phyloP scores from a whole-genome alignment of 1,139 yeast species.

The Pichia sp. region DNA sequence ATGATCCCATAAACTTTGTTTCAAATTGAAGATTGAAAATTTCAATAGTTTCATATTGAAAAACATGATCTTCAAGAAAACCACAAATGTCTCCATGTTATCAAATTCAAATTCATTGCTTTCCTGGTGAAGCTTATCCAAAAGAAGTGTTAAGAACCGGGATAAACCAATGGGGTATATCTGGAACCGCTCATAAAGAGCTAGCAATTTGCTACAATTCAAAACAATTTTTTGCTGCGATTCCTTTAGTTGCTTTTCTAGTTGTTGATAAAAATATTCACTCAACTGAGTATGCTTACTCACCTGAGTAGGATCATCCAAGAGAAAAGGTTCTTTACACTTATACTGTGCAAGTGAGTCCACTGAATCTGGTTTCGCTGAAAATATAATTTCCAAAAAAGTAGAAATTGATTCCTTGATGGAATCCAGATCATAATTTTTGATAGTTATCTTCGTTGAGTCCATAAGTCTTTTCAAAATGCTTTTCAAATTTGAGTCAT shows the following conservation, averaged over 20 bases:
- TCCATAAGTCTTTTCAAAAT: slow-evolving; percentile 37
- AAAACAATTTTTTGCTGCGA: background rate
- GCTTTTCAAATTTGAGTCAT: slow-evolving; percentile 49
- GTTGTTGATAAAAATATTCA: slow-evolving; percentile 1
- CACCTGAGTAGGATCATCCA: slow-evolving; percentile 9
- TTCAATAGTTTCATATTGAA: slow-evolving; percentile 20
- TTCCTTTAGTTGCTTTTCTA: background rate
- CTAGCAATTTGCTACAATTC: slow-evolving; percentile 1
- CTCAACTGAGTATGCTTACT: slow-evolving; percentile 12
- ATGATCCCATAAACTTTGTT: slow-evolving; percentile 9
- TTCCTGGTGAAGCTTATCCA: slow-evolving; percentile 30
- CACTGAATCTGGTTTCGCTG: background rate
- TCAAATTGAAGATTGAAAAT: slow-evolving; percentile 14
- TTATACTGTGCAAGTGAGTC: background rate
- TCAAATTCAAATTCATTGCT: background rate
- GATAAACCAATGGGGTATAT: slow-evolving; percentile 37
- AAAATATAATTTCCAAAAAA: background rate
- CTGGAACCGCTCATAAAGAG: slow-evolving; percentile 33
- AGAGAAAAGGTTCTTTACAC: background rate
- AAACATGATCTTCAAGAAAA: slow-evolving; percentile 22
- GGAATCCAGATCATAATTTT: background rate
- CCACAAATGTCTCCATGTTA: slow-evolving; percentile 13
- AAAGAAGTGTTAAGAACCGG: slow-evolving; percentile 41
- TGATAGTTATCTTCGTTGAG: slow-evolving; percentile 32
- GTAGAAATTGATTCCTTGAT: background rate